These are phyloP conservation scores for Beta lomatogona DNA, from an alignment of 179 eudicot genomes.

Conservation along the genomic window DNA sequence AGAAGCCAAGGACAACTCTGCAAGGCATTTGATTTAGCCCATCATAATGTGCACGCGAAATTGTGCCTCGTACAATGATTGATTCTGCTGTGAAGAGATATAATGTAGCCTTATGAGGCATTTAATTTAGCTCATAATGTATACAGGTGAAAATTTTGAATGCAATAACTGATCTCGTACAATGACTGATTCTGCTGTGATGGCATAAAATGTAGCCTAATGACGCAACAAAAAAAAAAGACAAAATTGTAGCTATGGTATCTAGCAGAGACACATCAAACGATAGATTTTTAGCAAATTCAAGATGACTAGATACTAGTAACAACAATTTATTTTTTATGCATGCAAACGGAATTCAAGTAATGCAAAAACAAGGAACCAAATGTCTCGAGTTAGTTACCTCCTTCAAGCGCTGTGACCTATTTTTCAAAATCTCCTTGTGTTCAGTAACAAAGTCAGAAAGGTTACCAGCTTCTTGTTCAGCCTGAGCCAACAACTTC, in stretches of 20 bases:
- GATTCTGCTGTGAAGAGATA: neutral
- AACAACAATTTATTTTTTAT: neutral
- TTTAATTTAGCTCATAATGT: no score
- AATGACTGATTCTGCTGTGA: neutral
- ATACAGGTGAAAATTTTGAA: no score
- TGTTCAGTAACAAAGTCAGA: slow-evolving; percentile 51
- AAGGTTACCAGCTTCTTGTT: slow-evolving; percentile 50
- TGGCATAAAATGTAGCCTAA: neutral
- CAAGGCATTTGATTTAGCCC: neutral
- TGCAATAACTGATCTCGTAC: neutral
- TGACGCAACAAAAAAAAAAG: neutral
- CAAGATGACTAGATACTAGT: neutral
- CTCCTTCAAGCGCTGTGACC: slow-evolving; percentile 73
- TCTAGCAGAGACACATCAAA: neutral
- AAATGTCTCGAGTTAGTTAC: slow-evolving; percentile 35
- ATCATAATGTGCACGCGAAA: neutral
- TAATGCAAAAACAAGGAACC: neutral
- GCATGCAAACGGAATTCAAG: neutral
- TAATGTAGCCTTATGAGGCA: neutral
- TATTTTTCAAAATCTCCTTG: slow-evolving; percentile 47
- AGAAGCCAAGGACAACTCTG: neutral
- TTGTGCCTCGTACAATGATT: neutral
- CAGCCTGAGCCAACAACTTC: slow-evolving; percentile 75
- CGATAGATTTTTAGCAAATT: neutral
- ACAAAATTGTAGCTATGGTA: neutral